Base-by-base conservation (phyloP, 495 filamentous ascomycete species). In the Poronia punctata region DNA sequence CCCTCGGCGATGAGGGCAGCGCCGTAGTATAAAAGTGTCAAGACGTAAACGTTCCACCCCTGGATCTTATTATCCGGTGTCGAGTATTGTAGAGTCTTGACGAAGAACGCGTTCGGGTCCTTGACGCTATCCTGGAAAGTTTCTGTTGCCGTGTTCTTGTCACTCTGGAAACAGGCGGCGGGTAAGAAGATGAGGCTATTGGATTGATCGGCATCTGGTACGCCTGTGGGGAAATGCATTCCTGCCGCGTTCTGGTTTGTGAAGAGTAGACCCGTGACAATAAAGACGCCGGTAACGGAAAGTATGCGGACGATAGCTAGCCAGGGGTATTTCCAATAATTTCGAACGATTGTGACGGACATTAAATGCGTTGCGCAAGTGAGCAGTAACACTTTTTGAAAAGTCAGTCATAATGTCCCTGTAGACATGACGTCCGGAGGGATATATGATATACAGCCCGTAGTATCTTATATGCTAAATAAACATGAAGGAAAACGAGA, bases 81-180 rank as follows among this genome's bases (percentile, higher is more conserved):
- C 35, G 43, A 59, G 33, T n/a, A 27, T 39, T 12, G 47, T n/a
- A 18, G 18, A 8, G 20, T 37, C 19, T 44, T 35, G 12, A 15
- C 18, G 11, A 41, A 45, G 28, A 56, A 43, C 7, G 40, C 23
- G 2, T 44, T 30, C 4, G 46, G 26, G 9, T 50, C 33, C 20
- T 43, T 32, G 0, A 16, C 27, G 8, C 19, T 21, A 7, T 57
- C 26, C 14, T 37, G 34, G 12, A 40, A 47, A 0, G 40, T 39
- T 35, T 37, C 28, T 17, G 10, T 0, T 5, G 37, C 42, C 24
- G 41, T 32, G 23, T 26, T 29, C 1, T 26, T 15, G 1, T 40
- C 43, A 0, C 26, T 41, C 41, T 60, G 53, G 23, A 61, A 61
- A 35, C 60, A 64, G 3, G 52, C 58, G 2, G 60, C 56, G 6